These are phyloP conservation scores for Hibiscus syriacus DNA, from an alignment of 345 rosid species.

Conservation along the genomic window DNA sequence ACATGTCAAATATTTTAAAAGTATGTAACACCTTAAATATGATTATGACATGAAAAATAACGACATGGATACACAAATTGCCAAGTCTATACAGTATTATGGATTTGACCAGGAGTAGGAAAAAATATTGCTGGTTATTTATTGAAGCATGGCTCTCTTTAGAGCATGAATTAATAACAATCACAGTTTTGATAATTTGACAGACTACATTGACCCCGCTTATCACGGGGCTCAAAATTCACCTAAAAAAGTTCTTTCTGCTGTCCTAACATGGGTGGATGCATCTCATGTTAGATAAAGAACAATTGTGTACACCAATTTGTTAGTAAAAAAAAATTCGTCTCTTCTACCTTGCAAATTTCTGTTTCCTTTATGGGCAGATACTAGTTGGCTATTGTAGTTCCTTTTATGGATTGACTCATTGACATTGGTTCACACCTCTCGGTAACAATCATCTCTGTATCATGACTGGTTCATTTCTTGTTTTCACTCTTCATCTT, in stretches of 20 bases:
- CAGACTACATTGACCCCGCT: slow-evolving; percentile 10
- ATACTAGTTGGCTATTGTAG: slow-evolving; percentile 16
- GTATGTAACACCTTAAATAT: no score
- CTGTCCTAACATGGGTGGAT: slow-evolving; percentile 15
- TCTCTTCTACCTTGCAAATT: slow-evolving; percentile 18
- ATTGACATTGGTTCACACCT: slow-evolving; percentile 13
- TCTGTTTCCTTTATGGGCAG: slow-evolving; percentile 6
- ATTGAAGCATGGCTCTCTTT: slow-evolving; percentile 32
- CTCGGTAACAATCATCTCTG: slow-evolving; percentile 12
- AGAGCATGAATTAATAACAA: slow-evolving; percentile 35
- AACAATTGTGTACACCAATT: slow-evolving; percentile 28
- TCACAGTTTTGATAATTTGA: slow-evolving; percentile 7
- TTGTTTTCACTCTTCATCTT: slow-evolving; percentile 24
- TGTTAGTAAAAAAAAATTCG: slow-evolving; percentile 18
- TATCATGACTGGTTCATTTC: slow-evolving; percentile 9
- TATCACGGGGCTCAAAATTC: neutral
- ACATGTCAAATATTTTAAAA: no score
- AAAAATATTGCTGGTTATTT: neutral
- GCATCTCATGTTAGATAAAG: slow-evolving; percentile 22
- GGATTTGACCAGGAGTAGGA: neutral
- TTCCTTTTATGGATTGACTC: slow-evolving; percentile 1
- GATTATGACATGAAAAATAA: no score
- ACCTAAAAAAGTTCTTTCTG: no score
- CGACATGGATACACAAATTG: neutral
- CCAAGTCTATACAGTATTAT: neutral